Evolutionary conservation across 768 basidiomycete species (phyloP).

Genomic region (Kwoniella newhampshirensis): DNA sequence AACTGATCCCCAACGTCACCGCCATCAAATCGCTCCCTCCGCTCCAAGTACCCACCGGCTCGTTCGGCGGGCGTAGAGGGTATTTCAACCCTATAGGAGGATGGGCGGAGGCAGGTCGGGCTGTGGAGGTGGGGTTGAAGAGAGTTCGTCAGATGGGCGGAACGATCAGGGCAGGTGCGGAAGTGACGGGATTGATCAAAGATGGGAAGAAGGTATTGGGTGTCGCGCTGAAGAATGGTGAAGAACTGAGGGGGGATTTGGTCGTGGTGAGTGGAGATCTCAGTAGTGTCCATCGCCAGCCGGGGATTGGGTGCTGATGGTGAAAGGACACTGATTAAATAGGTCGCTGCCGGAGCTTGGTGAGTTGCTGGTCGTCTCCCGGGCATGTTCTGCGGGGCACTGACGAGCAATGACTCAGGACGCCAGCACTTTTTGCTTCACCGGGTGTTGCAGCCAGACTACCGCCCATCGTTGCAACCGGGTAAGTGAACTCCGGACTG

Average conservation of each 20-base stretch:
- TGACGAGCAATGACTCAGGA: slow-evolving; percentile 61
- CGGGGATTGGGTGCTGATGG: no score
- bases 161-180: slow-evolving; percentile 61
- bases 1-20: slow-evolving; percentile 54
- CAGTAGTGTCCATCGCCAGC: not conserved
- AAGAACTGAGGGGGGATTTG: slow-evolving; percentile 58
- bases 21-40: slow-evolving; percentile 59
- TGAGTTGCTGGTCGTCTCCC: slow-evolving; percentile 19
- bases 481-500: no score
- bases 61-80: slow-evolving; percentile 56
- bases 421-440: slow-evolving; percentile 70
- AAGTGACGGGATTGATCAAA: slow-evolving; percentile 60
- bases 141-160: slow-evolving; percentile 65
- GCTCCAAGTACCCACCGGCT: slow-evolving; percentile 51
- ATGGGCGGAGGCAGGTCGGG: slow-evolving; percentile 78
- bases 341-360: slow-evolving; percentile 47
- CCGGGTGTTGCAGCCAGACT: slow-evolving; percentile 55
- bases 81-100: slow-evolving; percentile 77
- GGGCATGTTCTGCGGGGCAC: not conserved
- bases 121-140: slow-evolving; percentile 60
- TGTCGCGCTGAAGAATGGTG: slow-evolving; percentile 65
- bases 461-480: slow-evolving; percentile 69
- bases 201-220: slow-evolving; percentile 57
- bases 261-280: slow-evolving; percentile 53
- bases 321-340: no score